Evolutionary conservation across 2,329 filamentous ascomycete species (phyloP).

Genomic region (Raffaelea albimanens): DNA sequence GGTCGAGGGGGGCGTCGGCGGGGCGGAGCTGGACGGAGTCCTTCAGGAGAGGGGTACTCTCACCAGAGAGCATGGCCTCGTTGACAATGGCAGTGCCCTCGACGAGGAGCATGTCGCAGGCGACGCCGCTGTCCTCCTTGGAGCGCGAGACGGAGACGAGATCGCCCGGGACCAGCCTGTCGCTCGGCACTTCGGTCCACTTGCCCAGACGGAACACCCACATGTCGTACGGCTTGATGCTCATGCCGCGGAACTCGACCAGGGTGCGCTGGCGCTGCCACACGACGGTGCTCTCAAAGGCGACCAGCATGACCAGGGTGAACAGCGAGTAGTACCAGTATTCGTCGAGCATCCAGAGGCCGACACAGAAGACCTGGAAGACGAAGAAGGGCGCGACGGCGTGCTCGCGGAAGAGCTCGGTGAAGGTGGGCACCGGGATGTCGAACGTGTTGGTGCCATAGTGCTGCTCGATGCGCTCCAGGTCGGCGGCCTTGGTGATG

Average conservation of each 20-base stretch:
- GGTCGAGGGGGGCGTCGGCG: slow-evolving; percentile 67
- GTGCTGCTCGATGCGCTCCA: slow-evolving; percentile 75
- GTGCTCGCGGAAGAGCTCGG: slow-evolving; percentile 95
- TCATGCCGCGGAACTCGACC: slow-evolving; percentile 97
- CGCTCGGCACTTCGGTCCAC: slow-evolving; percentile 83
- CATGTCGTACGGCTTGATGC: slow-evolving; percentile 95
- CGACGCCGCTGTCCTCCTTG: slow-evolving; percentile 93
- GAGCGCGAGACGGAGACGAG: slow-evolving; percentile 86
- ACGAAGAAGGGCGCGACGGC: slow-evolving; percentile 98
- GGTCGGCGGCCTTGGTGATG: slow-evolving; percentile 62
- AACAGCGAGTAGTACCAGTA: slow-evolving; percentile 99
- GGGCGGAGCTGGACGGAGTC: slow-evolving; percentile 90
- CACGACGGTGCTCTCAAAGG: slow-evolving; percentile 95
- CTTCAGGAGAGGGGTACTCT: slow-evolving; percentile 93
- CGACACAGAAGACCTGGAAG: slow-evolving; percentile 97
- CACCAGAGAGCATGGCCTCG: slow-evolving; percentile 97
- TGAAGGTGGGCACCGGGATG: slow-evolving; percentile 91
- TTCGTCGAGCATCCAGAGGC: slow-evolving; percentile 96
- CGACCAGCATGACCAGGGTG: slow-evolving; percentile 96
- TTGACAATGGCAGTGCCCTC: slow-evolving; percentile 97
- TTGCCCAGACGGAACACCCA: slow-evolving; percentile 81
- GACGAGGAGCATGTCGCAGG: slow-evolving; percentile 92
- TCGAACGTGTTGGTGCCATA: slow-evolving; percentile 96
- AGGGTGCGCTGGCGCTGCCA: slow-evolving; percentile 97
- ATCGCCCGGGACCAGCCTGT: slow-evolving; percentile 87